phyloP scores from a whole-genome alignment of 2,329 filamentous ascomycete genomes.

The Annulohypoxylon truncatum region DNA sequence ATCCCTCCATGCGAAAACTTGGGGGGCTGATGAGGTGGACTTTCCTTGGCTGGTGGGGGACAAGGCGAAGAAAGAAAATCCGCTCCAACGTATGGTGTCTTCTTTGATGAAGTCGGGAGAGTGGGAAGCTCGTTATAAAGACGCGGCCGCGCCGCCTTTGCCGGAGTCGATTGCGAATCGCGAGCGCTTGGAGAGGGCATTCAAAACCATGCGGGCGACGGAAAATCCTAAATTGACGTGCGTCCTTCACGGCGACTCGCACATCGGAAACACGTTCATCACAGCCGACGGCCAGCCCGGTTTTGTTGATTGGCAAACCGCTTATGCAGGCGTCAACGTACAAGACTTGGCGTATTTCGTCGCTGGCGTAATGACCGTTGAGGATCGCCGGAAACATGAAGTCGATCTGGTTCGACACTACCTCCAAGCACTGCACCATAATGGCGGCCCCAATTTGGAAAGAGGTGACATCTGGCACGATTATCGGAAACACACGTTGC shows the following conservation, averaged over 20 bases:
- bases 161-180: constrained; percentile 8
- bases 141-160: constrained; percentile 12
- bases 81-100: constrained; percentile 20
- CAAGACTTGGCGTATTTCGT: constrained; percentile 25
- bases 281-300: constrained; percentile 16
- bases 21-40: constrained; percentile 14
- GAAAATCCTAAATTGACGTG: constrained; percentile 16
- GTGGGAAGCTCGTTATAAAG: constrained; percentile 18
- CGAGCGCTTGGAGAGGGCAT: constrained; percentile 19
- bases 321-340: constrained; percentile 9
- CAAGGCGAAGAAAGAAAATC: constrained; percentile 13
- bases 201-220: constrained; percentile 21
- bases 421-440: background rate
- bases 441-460: constrained; percentile 13
- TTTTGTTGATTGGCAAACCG: constrained; percentile 22
- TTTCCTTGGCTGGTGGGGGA: constrained; percentile 24
- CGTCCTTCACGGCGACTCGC: constrained; percentile 19
- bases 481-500: constrained; percentile 20
- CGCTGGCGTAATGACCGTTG: constrained; percentile 11
- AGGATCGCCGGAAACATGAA: constrained; percentile 20
- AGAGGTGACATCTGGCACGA: constrained; percentile 25
- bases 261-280: constrained; percentile 26
- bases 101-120: constrained; percentile 6
- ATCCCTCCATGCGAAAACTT: constrained; percentile 16
- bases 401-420: constrained; percentile 12